Percentiles rank a stretch among this genome's conserved stretches.
Evolutionary conservation across 305 asterid species (phyloP).

Genomic region (Fraxinus dipetala): DNA sequence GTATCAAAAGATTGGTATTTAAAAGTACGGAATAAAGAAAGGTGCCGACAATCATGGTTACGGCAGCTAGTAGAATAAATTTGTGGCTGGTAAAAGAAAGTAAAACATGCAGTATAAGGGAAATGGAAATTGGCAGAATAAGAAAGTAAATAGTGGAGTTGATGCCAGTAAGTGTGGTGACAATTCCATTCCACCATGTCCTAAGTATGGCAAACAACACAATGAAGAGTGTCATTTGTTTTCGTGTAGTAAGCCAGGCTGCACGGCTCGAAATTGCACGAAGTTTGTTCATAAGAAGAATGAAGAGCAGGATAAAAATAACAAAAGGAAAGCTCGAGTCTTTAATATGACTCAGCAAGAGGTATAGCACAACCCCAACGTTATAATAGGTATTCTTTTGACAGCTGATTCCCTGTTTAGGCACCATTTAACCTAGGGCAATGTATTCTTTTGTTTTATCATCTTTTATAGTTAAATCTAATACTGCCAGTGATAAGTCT

Average conservation of each 20-base stretch:
- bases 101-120: background rate
- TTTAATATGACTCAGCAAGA: background rate
- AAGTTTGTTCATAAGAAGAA: background rate
- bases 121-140: background rate
- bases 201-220: background rate
- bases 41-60: background rate
- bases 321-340: background rate
- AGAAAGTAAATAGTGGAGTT: background rate
- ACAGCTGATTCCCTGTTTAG: background rate
- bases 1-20: background rate
- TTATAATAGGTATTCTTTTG: background rate
- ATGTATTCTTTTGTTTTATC: too few species aligned
- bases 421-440: too few species aligned
- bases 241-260: background rate
- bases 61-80: too few species aligned
- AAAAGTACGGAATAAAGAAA: background rate
- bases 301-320: background rate
- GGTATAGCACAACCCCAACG: background rate
- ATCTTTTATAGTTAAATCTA: too few species aligned
- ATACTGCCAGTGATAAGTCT: background rate
- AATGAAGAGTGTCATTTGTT: background rate
- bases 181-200: background rate
- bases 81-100: too few species aligned
- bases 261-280: background rate
- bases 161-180: background rate